Evolutionary conservation across 2,329 filamentous ascomycete species (phyloP).

Genomic region (Diplocarpon mali): DNA sequence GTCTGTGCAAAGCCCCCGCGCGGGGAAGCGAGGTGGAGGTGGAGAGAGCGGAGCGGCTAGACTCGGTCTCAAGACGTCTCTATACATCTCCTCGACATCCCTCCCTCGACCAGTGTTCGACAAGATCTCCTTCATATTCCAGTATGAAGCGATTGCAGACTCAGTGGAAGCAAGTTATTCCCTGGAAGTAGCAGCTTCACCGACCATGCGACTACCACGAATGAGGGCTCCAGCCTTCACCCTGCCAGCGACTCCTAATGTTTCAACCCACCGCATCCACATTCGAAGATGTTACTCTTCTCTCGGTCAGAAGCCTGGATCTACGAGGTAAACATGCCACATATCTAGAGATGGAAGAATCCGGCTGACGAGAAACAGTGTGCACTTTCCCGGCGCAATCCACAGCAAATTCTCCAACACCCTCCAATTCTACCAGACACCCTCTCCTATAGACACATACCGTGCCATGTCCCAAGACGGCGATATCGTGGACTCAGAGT

Average conservation of each 20-base stretch:
- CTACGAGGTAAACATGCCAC: constrained; percentile 17
- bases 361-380: constrained; percentile 35
- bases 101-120: too few species aligned
- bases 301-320: constrained; percentile 21
- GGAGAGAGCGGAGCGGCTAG: too few species aligned
- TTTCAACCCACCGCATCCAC: neutral
- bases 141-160: neutral
- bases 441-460: constrained; percentile 77
- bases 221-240: neutral
- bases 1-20: neutral
- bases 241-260: neutral
- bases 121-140: too few species aligned
- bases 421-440: constrained; percentile 64
- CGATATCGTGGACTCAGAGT: constrained; percentile 62
- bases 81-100: too few species aligned
- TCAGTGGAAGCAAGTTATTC: neutral
- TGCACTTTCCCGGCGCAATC: constrained; percentile 76
- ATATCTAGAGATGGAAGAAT: neutral
- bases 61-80: too few species aligned
- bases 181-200: neutral
- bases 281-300: constrained; percentile 21
- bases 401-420: constrained; percentile 83
- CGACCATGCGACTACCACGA: neutral
- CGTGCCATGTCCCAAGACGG: constrained; percentile 86
- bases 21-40: neutral